Evolutionary conservation across 345 rosid species (phyloP), one percentile per base, ranked within the genome.

Genomic region (Camelina laxa): DNA sequence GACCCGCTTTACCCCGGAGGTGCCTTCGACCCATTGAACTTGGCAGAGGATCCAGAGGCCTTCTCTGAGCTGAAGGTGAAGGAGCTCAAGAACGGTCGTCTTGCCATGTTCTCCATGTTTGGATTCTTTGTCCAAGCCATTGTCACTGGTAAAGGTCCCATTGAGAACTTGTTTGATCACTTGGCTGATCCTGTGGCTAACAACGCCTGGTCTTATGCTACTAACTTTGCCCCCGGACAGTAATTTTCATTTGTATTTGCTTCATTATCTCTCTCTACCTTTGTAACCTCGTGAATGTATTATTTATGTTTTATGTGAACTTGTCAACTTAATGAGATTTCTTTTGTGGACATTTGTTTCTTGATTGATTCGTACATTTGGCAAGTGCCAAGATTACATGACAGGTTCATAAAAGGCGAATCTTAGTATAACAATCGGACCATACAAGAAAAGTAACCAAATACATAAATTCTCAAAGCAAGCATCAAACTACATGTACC

Each of bases 1-100:
- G 97, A 94, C 86, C 97, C 96, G 15, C 79, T 94, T 59, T 94
- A 94, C 87, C 98, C 97, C 0, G 98, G 97, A n/a, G 98, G 98
- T 60, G 87, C 97, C 1, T 93, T 93, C 44, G 98, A 91, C 85
- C 93, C 96, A 9, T 86, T 94, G 22, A 95, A 95, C 20, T 62
- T 94, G 76, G 98, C 96, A 1, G 96, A 88, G 72, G 97, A 90
- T n/a, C 98, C 97, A 2, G 96, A 94, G 36, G 96, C 97, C 33
- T 94, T 91, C 20, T 87, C 98, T 2, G 97, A 94, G 82, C 65
- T 94, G 85, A 94, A 94, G 87, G 97, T 94, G 19, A 94, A 91
- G 79, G 98, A 94, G 85, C 66, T 91, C 76, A 94, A 94, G 92
- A 94, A 94, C 16, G 97, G 98, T 4, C 86, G 98, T 20, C 81